A percentile compares a stretch with the other conserved stretches of the same genome.
Conservation (phyloP, 2,329 filamentous ascomycete species). For the Aspergillus felis region DNA sequence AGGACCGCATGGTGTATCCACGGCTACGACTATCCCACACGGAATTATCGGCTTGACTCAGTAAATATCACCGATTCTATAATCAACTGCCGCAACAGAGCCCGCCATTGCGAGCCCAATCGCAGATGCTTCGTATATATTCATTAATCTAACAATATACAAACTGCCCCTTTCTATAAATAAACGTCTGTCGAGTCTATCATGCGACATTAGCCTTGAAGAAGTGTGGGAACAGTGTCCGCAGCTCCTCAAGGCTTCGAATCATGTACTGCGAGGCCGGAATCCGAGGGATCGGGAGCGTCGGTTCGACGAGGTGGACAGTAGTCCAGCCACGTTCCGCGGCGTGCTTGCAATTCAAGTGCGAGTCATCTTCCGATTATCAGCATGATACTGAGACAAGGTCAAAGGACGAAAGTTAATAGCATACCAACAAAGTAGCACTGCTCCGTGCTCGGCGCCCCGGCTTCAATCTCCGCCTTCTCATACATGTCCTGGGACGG, state of each 20-base stretch:
- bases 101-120: not conserved
- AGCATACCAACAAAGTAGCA: constrained; percentile 89
- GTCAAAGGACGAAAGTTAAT: not conserved
- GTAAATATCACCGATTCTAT: constrained; percentile 1
- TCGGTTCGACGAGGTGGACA: constrained; percentile 79
- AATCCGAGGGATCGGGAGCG: constrained; percentile 58
- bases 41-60: not conserved
- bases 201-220: constrained; percentile 57
- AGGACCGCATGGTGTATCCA: no score
- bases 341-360: constrained; percentile 73
- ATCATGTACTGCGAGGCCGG: constrained; percentile 73
- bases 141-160: constrained; percentile 1
- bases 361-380: constrained; percentile 66
- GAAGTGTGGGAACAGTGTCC: constrained; percentile 73
- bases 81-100: not conserved
- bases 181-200: constrained; percentile 4
- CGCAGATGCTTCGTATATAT: constrained; percentile 7
- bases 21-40: no score
- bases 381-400: constrained; percentile 8
- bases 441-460: constrained; percentile 60
- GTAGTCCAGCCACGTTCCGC: constrained; percentile 80
- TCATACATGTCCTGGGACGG: constrained; percentile 76
- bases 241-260: constrained; percentile 69
- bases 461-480: constrained; percentile 85
- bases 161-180: constrained; percentile 1